Evolutionary conservation across 768 basidiomycete genomes (phyloP).

Genomic region (Tulasnella sp.): DNA sequence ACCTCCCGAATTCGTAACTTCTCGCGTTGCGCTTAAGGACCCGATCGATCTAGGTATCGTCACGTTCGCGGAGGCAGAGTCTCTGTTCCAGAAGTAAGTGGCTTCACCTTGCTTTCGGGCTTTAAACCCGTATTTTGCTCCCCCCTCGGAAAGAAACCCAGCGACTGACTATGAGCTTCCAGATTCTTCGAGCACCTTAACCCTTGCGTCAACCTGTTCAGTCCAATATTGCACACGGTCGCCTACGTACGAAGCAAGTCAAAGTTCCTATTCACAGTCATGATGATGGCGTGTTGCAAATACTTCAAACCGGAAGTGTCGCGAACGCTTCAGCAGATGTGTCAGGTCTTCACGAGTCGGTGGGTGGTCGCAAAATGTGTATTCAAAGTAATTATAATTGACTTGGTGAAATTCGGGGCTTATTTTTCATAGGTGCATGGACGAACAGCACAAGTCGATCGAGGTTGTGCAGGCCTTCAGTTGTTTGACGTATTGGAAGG

Average conservation of each 20-base stretch:
- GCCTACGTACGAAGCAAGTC: constrained; percentile 69
- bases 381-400: no score
- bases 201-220: constrained; percentile 82
- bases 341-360: constrained; percentile 38
- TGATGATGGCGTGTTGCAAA: constrained; percentile 76
- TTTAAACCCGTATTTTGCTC: constrained; percentile 22
- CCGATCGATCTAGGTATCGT: constrained; percentile 65
- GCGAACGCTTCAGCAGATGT: constrained; percentile 57
- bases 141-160: not conserved
- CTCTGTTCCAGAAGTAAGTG: constrained; percentile 48
- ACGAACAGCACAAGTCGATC: constrained; percentile 66
- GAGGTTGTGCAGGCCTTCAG: constrained; percentile 86
- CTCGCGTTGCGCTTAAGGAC: constrained; percentile 36
- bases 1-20: constrained; percentile 24
- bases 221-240: constrained; percentile 74
- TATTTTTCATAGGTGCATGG: constrained; percentile 63
- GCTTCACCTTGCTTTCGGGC: not conserved
- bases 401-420: no score
- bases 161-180: not conserved
- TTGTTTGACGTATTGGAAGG: constrained; percentile 83
- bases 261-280: constrained; percentile 73
- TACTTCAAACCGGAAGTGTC: constrained; percentile 66
- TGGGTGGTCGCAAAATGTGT: not conserved
- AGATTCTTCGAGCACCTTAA: constrained; percentile 70
- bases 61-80: constrained; percentile 55